phyloP scores from a whole-genome alignment of 257 asterid species.

The Ophiorrhiza pumila region DNA sequence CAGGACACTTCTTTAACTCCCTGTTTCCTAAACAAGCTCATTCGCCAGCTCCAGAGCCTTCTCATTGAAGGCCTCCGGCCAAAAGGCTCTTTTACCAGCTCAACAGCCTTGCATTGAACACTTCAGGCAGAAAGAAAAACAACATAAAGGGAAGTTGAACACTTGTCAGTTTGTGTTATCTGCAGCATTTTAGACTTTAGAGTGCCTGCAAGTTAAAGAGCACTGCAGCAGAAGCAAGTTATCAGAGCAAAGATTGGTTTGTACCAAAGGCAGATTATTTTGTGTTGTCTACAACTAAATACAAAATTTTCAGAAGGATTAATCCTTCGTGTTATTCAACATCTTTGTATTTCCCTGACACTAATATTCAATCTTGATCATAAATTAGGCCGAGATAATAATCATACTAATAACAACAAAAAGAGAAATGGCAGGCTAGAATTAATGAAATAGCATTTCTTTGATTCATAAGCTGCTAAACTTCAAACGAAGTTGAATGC shows the following conservation, averaged over 20 bases:
- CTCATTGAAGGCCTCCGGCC: conserved; percentile 9
- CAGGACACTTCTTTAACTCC: conserved; percentile 38
- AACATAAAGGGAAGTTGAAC: no score
- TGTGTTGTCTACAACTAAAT: neutral
- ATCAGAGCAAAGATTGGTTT: neutral
- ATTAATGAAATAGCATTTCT: neutral
- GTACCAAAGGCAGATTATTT: neutral
- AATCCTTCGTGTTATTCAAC: no score
- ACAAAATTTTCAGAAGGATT: conserved; percentile 7
- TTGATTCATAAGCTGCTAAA: neutral
- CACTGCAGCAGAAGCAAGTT: neutral
- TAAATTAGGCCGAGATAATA: neutral
- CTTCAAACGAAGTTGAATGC: conserved; percentile 30
- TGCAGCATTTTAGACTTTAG: neutral
- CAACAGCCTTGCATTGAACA: conserved; percentile 34
- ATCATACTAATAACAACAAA: neutral
- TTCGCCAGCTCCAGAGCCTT: conserved; percentile 45
- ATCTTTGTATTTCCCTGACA: no score
- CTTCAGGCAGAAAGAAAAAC: neutral
- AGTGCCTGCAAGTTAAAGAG: neutral
- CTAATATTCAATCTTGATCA: neutral
- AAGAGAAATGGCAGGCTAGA: neutral
- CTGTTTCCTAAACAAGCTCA: conserved; percentile 28
- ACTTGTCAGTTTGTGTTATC: neutral
- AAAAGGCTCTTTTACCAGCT: conserved; percentile 37